Evolutionary conservation across 352 stramenopile genomes (phyloP).

Genomic region (Globisporangium irregulare): DNA sequence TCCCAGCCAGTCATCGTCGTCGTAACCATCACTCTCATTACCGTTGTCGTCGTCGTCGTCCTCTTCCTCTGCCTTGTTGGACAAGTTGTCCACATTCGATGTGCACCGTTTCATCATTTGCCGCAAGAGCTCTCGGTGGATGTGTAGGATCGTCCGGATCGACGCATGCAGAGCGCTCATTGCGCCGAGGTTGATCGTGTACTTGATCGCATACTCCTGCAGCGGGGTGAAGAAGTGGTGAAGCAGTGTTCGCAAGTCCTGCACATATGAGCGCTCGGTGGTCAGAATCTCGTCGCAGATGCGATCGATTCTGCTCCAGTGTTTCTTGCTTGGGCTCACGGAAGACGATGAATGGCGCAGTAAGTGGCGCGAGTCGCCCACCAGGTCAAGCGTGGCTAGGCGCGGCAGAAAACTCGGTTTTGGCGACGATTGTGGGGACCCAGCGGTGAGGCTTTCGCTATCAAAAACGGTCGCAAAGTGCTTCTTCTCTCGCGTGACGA

Average conservation of each 20-base stretch:
- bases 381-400: too few relatives aligned
- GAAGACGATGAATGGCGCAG: neutral
- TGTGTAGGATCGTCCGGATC: conserved; percentile 30
- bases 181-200: conserved; percentile 26
- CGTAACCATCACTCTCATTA: too few relatives aligned
- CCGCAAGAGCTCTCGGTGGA: conserved; percentile 33
- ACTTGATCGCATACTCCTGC: conserved; percentile 21
- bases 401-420: too few relatives aligned
- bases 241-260: conserved; percentile 22
- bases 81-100: too few relatives aligned
- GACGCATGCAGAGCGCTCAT: conserved; percentile 30
- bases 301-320: conserved; percentile 12
- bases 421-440: too few relatives aligned
- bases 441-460: too few relatives aligned
- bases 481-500: too few relatives aligned
- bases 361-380: too few relatives aligned
- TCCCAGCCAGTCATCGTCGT: too few relatives aligned
- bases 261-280: conserved; percentile 35
- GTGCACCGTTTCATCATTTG: neutral
- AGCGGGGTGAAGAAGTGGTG: conserved; percentile 35
- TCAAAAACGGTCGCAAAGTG: too few relatives aligned
- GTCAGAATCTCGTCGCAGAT: conserved; percentile 31
- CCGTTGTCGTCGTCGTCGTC: too few relatives aligned
- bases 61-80: too few relatives aligned
- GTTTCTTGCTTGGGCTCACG: neutral